Percentiles rank a stretch among this genome's conserved stretches.
Evolutionary conservation across 169 alveolate species (phyloP).

Genomic region (Plasmodium coatneyi): DNA sequence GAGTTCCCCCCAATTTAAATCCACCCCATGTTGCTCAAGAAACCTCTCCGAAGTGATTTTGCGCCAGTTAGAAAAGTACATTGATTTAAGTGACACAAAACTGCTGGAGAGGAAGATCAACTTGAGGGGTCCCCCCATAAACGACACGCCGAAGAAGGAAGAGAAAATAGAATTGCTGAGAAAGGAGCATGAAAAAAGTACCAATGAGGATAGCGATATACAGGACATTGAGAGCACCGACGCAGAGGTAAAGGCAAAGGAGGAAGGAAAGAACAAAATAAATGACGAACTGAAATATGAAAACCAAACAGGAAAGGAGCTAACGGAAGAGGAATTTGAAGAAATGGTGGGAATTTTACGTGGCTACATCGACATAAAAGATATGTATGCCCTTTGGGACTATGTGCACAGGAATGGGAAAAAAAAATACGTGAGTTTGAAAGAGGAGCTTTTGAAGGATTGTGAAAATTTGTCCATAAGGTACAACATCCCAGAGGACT

Average conservation of each 20-base stretch:
- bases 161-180: background rate
- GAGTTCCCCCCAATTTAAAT: background rate
- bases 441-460: slow-evolving; percentile 22
- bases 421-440: slow-evolving; percentile 8
- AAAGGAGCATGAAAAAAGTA: background rate
- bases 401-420: slow-evolving; percentile 7
- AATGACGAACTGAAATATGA: background rate
- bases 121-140: background rate
- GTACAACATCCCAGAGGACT: slow-evolving; percentile 22
- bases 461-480: background rate
- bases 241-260: background rate
- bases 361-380: background rate
- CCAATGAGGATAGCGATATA: background rate
- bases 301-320: background rate
- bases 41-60: background rate
- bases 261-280: background rate
- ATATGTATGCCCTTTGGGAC: slow-evolving; percentile 11
- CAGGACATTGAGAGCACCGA: background rate
- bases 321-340: slow-evolving; percentile 23
- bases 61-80: background rate
- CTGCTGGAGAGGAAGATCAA: background rate
- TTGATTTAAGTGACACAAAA: background rate
- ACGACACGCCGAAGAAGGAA: background rate
- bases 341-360: background rate
- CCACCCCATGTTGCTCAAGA: background rate